These are phyloP conservation scores for Kodamaea plutei DNA, from an alignment of 1,139 yeast species.

Conservation along the genomic window DNA sequence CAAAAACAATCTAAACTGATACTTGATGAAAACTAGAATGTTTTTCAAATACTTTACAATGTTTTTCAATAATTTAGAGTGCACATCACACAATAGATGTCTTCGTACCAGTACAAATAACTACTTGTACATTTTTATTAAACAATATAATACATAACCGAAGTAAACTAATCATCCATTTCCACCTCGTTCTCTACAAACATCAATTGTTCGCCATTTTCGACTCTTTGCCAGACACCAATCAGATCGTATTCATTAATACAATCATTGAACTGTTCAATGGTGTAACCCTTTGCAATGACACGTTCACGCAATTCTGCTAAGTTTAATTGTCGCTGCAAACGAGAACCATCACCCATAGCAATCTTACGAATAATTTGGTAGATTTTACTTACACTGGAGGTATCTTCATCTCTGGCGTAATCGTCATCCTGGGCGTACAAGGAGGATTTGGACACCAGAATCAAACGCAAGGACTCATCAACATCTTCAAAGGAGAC, in stretches of 20 bases:
- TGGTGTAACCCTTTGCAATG: constrained; percentile 79
- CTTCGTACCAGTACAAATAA: too few species aligned
- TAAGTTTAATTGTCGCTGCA: constrained; percentile 46
- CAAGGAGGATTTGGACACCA: constrained; percentile 82
- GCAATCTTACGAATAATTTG: constrained; percentile 56
- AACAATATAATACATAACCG: neutral
- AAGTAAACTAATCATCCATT: constrained; percentile 21
- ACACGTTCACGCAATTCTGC: constrained; percentile 63
- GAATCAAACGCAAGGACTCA: constrained; percentile 84
- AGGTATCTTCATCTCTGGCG: constrained; percentile 45
- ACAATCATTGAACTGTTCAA: constrained; percentile 72
- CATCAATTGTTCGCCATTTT: constrained; percentile 57
- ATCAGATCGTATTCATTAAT: constrained; percentile 67
- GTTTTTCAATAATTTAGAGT: too few species aligned
- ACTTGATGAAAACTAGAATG: too few species aligned
- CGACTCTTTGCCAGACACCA: constrained; percentile 74
- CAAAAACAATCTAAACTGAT: too few species aligned
- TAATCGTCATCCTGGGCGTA: constrained; percentile 45
- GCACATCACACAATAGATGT: too few species aligned
- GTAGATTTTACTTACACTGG: constrained; percentile 56
- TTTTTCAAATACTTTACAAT: too few species aligned
- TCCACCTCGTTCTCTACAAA: constrained; percentile 29
- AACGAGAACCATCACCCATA: constrained; percentile 39
- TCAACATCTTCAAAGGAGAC: constrained; percentile 85
- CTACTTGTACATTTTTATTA: too few species aligned